Percentiles rank a stretch among this genome's conserved stretches.
Evolutionary conservation across 2,329 filamentous ascomycete genomes (phyloP).

Genomic region (Trichoderma aggressivum): DNA sequence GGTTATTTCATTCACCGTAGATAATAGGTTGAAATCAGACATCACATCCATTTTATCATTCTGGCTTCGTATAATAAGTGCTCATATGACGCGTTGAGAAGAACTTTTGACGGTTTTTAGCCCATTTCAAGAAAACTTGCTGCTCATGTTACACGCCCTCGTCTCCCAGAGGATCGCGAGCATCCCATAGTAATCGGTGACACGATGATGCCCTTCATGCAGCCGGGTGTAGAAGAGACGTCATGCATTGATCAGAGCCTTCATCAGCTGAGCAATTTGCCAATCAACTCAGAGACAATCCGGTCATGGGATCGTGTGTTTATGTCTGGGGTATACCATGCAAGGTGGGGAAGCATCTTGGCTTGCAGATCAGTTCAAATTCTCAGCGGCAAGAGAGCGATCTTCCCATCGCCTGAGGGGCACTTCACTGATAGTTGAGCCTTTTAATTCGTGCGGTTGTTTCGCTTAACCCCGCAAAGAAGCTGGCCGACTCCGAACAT

Average conservation of each 20-base stretch:
- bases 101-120: neutral
- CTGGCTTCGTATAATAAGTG: neutral
- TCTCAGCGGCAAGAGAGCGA: neutral
- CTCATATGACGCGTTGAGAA: neutral
- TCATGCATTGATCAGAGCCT: neutral
- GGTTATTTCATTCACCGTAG: neutral
- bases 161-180: no score
- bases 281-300: neutral
- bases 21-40: neutral
- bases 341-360: constrained; percentile 1
- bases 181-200: no score
- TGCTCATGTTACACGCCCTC: neutral
- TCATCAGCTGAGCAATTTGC: neutral
- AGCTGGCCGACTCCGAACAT: neutral
- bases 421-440: neutral
- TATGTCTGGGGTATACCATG: neutral
- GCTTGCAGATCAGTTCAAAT: neutral
- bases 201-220: neutral
- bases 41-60: neutral
- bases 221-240: neutral
- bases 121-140: neutral
- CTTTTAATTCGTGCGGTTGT: neutral
- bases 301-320: neutral
- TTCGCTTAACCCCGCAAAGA: neutral
- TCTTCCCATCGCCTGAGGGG: neutral